phyloP scores from a whole-genome alignment of 1,139 yeast species.

The Neolecta irregularis region DNA sequence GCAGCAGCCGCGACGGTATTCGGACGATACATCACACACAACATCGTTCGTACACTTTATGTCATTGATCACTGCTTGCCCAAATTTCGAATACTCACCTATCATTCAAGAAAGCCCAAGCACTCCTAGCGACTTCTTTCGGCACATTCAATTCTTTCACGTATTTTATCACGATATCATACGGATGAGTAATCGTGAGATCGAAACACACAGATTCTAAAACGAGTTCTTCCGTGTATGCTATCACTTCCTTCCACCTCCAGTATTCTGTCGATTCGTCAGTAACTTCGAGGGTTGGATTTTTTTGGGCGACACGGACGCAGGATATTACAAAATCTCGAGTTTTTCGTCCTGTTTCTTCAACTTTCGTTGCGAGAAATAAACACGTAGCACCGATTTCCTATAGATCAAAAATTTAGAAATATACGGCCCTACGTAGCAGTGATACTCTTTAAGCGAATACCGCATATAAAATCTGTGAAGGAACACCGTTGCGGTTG shows the following conservation, averaged over 20 bases:
- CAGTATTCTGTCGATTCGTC: constrained; percentile 35
- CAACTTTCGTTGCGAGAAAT: constrained; percentile 38
- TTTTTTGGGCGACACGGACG: constrained; percentile 33
- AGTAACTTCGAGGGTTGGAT: constrained; percentile 28
- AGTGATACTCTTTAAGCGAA: constrained; percentile 29
- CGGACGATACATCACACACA: constrained; percentile 23
- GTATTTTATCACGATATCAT: constrained; percentile 21
- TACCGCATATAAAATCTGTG: constrained; percentile 38
- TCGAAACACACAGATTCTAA: constrained; percentile 39
- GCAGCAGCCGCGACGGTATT: constrained; percentile 27
- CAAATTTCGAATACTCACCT: constrained; percentile 13
- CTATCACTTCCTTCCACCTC: constrained; percentile 36
- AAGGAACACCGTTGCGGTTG: constrained; percentile 34
- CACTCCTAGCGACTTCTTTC: constrained; percentile 21
- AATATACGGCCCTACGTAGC: constrained; percentile 18
- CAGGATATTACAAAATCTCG: constrained; percentile 34
- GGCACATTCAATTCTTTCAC: constrained; percentile 19
- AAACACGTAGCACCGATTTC: constrained; percentile 36
- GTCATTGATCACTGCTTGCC: not conserved
- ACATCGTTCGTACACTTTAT: constrained; percentile 22
- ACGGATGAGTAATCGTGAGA: constrained; percentile 32
- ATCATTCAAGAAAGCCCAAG: constrained; percentile 29
- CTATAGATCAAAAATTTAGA: constrained; percentile 16
- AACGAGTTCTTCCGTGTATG: constrained; percentile 32
- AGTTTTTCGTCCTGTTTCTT: constrained; percentile 34